Conservation (phyloP, 2,329 filamentous ascomycete species). For the Sarocladium kiliense region DNA sequence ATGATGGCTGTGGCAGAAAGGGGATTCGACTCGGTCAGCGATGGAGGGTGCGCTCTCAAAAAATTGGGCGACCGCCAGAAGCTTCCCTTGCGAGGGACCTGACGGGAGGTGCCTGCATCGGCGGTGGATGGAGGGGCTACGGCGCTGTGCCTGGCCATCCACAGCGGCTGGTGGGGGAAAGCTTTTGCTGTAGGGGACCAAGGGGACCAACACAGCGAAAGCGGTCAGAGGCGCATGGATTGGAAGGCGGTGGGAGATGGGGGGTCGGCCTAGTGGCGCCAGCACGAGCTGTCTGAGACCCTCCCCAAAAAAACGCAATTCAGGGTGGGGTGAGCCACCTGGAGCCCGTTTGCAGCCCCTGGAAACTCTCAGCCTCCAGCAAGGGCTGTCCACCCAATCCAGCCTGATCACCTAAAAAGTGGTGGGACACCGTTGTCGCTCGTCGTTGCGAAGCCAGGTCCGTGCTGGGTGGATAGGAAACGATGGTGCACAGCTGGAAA, state of each 20-base stretch:
- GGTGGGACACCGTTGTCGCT: slow-evolving; percentile 4
- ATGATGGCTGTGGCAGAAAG: slow-evolving; percentile 6
- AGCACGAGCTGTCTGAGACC: background rate
- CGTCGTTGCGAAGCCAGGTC: background rate
- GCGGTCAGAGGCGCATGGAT: slow-evolving; percentile 3
- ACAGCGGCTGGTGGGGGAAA: background rate
- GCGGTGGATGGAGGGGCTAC: slow-evolving; percentile 5
- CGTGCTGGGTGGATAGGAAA: background rate
- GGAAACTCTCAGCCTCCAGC: background rate
- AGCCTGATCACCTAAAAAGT: background rate
- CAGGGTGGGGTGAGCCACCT: slow-evolving; percentile 4
- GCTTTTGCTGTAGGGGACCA: background rate
- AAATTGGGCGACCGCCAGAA: slow-evolving; percentile 9
- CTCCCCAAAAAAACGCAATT: slow-evolving; percentile 9
- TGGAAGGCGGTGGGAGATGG: slow-evolving; percentile 2
- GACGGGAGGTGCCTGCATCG: slow-evolving; percentile 1
- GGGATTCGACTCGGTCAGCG: slow-evolving; percentile 1
- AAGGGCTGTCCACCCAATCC: background rate
- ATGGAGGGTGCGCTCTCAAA: slow-evolving; percentile 4
- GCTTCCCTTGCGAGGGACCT: slow-evolving; percentile 1
- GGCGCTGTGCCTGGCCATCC: background rate
- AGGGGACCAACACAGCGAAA: background rate
- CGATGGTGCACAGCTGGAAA: background rate
- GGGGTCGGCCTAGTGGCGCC: slow-evolving; percentile 1
- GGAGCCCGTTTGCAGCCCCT: background rate